Conservation (phyloP, 768 basidiomycete genomes). For the Pleurotus djamor region DNA sequence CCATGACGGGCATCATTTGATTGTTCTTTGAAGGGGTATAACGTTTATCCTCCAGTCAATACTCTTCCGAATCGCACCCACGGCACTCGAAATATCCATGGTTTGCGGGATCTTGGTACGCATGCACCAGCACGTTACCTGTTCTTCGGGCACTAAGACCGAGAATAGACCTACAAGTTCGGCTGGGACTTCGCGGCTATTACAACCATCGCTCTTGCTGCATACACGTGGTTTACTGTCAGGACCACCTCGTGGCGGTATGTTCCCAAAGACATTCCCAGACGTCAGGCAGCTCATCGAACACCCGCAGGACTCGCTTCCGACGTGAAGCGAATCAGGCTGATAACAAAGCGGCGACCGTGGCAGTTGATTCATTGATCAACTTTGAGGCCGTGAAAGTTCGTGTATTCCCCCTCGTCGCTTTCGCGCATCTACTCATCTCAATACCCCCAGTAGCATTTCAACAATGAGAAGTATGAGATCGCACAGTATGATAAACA, state of each 20-base stretch:
- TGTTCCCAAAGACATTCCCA: conserved; percentile 9
- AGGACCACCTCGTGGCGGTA: conserved; percentile 96
- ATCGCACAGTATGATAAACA: conserved; percentile 90
- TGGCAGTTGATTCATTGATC: conserved; percentile 93
- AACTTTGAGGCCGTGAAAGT: conserved; percentile 99
- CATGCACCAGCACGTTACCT: neutral
- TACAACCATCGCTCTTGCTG: conserved; percentile 78
- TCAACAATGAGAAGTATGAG: conserved; percentile 96
- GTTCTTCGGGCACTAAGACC: neutral
- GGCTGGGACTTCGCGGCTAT: conserved; percentile 97
- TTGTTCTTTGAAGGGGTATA: conserved; percentile 66
- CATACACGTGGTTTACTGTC: conserved; percentile 97
- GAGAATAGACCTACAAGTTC: conserved; percentile 86
- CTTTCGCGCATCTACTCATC: neutral
- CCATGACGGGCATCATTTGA: neutral
- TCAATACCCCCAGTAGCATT: conserved; percentile 56
- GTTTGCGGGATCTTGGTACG: conserved; percentile 95
- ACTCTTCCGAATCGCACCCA: conserved; percentile 93
- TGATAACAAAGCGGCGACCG: conserved; percentile 93
- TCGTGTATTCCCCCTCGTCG: conserved; percentile 22
- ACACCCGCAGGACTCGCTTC: conserved; percentile 72
- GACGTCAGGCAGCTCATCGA: conserved; percentile 4
- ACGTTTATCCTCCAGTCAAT: conserved; percentile 93
- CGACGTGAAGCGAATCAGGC: conserved; percentile 94
- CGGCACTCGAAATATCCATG: conserved; percentile 92